These are phyloP conservation scores for Hortaea werneckii DNA, from an alignment of 2,329 filamentous ascomycete species.

Conservation along the genomic window DNA sequence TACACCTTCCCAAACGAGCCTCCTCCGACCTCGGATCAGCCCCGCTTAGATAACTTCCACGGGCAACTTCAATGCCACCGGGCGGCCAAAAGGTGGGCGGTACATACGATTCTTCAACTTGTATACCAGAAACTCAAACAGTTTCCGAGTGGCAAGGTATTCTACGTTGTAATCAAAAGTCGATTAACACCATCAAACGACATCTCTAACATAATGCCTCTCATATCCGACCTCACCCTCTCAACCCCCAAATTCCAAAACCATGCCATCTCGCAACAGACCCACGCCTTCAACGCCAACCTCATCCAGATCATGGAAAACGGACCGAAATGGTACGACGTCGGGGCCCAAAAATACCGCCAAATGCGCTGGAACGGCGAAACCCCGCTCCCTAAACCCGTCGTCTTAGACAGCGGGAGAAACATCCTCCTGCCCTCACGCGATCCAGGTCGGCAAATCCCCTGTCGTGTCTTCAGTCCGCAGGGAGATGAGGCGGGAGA, in stretches of 20 bases:
- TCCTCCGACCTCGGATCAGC: neutral
- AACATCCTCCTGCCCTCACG: slow-evolving; percentile 43
- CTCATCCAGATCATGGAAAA: slow-evolving; percentile 33
- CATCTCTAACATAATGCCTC: neutral
- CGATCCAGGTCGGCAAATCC: slow-evolving; percentile 40
- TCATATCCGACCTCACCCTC: slow-evolving; percentile 3
- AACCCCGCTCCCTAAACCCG: slow-evolving; percentile 36
- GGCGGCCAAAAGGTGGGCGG: no score
- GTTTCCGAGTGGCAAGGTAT: no score
- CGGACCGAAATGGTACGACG: slow-evolving; percentile 35
- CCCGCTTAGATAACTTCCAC: neutral
- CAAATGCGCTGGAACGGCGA: slow-evolving; percentile 45
- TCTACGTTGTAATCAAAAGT: no score
- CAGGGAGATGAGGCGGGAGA: slow-evolving; percentile 26
- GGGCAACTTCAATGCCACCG: neutral
- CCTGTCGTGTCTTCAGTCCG: slow-evolving; percentile 43
- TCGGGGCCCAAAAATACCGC: slow-evolving; percentile 45
- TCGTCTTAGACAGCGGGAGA: slow-evolving; percentile 36
- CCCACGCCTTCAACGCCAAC: slow-evolving; percentile 35
- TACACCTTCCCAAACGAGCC: neutral
- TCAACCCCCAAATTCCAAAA: slow-evolving; percentile 28
- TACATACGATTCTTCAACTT: no score
- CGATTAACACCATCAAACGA: no score
- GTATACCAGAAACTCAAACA: no score
- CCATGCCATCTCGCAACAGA: slow-evolving; percentile 30